Evolutionary conservation across 495 filamentous ascomycete species (phyloP), one percentile per base, ranked within the genome.

Genomic region (Daldinia childiae): DNA sequence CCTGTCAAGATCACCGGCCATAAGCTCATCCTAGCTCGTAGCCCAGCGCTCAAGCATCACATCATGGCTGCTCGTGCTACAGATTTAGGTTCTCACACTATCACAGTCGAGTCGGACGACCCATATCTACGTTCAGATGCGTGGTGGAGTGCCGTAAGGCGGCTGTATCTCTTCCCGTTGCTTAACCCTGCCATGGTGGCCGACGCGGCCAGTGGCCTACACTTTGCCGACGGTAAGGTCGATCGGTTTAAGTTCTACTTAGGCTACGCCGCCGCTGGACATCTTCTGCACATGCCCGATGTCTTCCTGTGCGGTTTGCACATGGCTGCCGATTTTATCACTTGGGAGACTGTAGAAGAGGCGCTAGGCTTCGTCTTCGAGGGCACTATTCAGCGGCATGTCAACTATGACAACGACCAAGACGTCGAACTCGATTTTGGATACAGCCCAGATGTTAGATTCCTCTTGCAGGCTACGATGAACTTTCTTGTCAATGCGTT

Each of bases 301-400:
- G 80, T 89, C 2, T 71, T 82, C 24, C 58, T 76, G 14, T 75
- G 81, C 8, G 86, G 84, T 14, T 56, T 87, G 15, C 78, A 84
- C 14, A 77, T 85, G 61, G 86, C 85, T 11, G 69, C 68, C 45
- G 75, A 78, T 21, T 78, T 85, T 19, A 66, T 90, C 27, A 76
- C 64, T 60, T 89, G 87, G 87, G 78, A 81, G 6, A 90, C 86
- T 3, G 60, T 89, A 11, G 87, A 88, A 62, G 73, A 78, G 14
- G 84, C 81, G 32, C 71, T 86, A 21, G 74, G 75, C 55, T 84
- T 83, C 59, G 62, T 77, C 50, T 62, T 77, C 14, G 63, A 73
- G 19, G 71, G 68, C 45, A 71, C 71, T 11, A 60, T 62, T 29
- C 69, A 71, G 48, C 72, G 67, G 36, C 69, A 77, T 8, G 56